These are phyloP conservation scores for Geotrichum aggregatum DNA, from an alignment of 1,139 yeast species.

Conservation along the genomic window DNA sequence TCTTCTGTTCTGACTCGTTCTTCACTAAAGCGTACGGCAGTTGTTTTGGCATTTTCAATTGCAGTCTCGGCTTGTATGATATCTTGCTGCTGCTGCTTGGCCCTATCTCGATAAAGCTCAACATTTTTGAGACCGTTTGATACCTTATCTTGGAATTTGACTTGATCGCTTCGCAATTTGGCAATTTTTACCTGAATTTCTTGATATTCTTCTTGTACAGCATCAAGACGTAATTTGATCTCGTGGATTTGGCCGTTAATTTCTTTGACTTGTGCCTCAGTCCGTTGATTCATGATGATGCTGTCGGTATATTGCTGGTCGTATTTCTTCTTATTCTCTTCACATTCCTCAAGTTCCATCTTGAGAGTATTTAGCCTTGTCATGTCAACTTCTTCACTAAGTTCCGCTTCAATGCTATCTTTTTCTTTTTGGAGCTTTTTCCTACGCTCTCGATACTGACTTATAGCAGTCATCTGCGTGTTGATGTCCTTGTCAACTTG, in stretches of 20 bases:
- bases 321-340: neutral
- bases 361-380: constrained; percentile 4
- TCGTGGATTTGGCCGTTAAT: constrained; percentile 24
- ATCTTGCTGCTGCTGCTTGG: neutral
- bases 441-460: constrained; percentile 4
- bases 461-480: constrained; percentile 21
- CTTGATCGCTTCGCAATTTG: neutral
- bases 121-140: neutral
- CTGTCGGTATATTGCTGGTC: constrained; percentile 17
- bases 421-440: constrained; percentile 25
- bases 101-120: neutral
- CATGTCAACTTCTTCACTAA: constrained; percentile 18
- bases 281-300: neutral
- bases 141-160: neutral
- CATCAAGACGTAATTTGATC: neutral
- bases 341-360: constrained; percentile 4
- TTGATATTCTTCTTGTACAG: neutral
- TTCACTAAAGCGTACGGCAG: neutral
- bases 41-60: neutral
- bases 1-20: constrained; percentile 15
- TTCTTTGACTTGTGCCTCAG: neutral
- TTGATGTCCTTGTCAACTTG: neutral
- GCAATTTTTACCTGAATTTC: neutral
- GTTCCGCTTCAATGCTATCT: constrained; percentile 28
- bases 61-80: neutral